Base-by-base conservation (phyloP, 2,329 filamentous ascomycete species). In the Trichophyton verrucosum region DNA sequence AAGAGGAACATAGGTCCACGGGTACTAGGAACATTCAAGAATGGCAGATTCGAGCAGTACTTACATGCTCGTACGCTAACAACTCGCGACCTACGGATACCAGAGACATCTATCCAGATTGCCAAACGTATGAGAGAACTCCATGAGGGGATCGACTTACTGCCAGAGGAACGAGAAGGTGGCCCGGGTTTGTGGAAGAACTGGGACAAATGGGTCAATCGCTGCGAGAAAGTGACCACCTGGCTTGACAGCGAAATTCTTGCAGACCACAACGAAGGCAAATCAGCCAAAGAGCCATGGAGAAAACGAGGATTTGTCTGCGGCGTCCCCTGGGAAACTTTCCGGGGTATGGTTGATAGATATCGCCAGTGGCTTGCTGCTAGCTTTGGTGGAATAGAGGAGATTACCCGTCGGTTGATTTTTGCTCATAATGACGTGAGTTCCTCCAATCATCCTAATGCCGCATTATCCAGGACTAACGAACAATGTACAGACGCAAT, bases 351-450 rank as follows among this genome's bases (percentile, higher is more conserved):
- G 38, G 85, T 96, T 36, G 83, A 88, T 22, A 88, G 84, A 68
- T 96, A 96, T 72, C 83, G 91, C 15, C 76, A 78, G 20, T 87
- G 86, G 79, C 75, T 97, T n/a, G 76, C 86, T 59, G 79, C 82
- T 44, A 82, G 84, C 67, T 94, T 91, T 72, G 87, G 87, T 44
- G 85, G 85, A 1, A 70, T 78, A 3, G 75, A 82, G 38, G 82
- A 81, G 57, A 80, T 97, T 61, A 86, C 86, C 59, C 82, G 88
- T 55, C 81, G 84, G 60, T 81, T 99, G 9, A 85, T 96, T 0
- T 99, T 99, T 78, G 89, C 91, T n/a, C 94, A 99, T 73, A 96
- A 96, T 69, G 94, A 99, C 80, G 91, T 95, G 75, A 77, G 87
- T 75, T 7, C 11, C 30, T 5, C 3, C 9, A 4, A 15, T 42